Percentiles rank a stretch among this genome's conserved stretches.
Evolutionary conservation across 164 flowering plant genomes (phyloP).

Genomic region (Brasenia schreberi): DNA sequence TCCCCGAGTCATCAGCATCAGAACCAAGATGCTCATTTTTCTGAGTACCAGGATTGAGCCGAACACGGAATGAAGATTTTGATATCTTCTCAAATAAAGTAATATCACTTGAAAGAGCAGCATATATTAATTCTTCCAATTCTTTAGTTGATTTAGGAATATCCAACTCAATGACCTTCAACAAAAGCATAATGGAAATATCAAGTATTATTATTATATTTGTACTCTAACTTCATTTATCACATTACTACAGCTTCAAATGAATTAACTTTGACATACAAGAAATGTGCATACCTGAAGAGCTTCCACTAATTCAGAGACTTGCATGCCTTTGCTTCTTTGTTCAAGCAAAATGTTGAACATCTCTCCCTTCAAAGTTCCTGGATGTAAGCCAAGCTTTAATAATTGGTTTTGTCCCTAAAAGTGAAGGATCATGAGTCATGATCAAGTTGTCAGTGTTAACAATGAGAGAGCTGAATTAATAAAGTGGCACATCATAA

Average conservation of each 20-base stretch:
- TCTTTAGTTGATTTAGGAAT: slow-evolving; percentile 36
- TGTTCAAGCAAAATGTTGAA: slow-evolving; percentile 47
- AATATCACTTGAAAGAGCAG: slow-evolving; percentile 84
- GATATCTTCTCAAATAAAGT: slow-evolving; percentile 90
- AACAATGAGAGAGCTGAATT: too few relatives aligned
- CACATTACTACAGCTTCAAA: background rate
- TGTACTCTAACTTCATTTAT: background rate
- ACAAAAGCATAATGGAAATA: slow-evolving; percentile 5
- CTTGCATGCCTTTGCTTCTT: slow-evolving; percentile 63
- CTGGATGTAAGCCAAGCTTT: slow-evolving; percentile 56
- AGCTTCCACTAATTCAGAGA: slow-evolving; percentile 58
- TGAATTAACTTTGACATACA: background rate
- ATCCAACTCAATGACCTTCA: slow-evolving; percentile 63
- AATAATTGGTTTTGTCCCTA: slow-evolving; percentile 50
- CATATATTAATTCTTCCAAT: slow-evolving; percentile 45
- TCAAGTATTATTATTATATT: too few relatives aligned
- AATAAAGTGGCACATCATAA: too few relatives aligned
- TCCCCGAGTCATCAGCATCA: slow-evolving; percentile 62
- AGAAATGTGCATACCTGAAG: slow-evolving; percentile 28
- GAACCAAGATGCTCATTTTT: slow-evolving; percentile 30
- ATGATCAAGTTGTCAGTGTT: too few relatives aligned
- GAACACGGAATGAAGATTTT: slow-evolving; percentile 59
- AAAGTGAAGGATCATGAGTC: too few relatives aligned
- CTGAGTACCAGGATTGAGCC: slow-evolving; percentile 21
- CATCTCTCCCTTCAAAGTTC: slow-evolving; percentile 77